Evolutionary conservation across 2,329 filamentous ascomycete genomes (phyloP).

Genomic region (Metarhizium brunneum): DNA sequence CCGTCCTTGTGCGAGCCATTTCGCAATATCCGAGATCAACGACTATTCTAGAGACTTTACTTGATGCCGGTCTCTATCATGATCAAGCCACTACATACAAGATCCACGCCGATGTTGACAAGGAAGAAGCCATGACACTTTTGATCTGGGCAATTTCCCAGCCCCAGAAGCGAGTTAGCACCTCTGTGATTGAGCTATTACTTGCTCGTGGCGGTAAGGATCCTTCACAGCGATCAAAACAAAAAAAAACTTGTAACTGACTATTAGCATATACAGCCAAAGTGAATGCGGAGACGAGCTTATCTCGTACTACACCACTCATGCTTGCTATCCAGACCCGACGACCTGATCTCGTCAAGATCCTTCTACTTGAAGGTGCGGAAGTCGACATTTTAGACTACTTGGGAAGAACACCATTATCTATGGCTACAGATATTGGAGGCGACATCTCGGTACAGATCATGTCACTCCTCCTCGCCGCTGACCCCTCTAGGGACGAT

Average conservation of each 20-base stretch:
- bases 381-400: conserved; percentile 50
- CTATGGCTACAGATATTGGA: conserved; percentile 47
- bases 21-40: conserved; percentile 45
- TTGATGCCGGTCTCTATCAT: conserved; percentile 51
- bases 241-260: conserved; percentile 1
- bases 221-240: background rate
- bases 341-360: conserved; percentile 47
- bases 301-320: conserved; percentile 46
- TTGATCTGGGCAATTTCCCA: conserved; percentile 54
- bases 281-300: conserved; percentile 43
- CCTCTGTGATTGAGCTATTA: conserved; percentile 45
- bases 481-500: conserved; percentile 50
- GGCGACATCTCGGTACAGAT: conserved; percentile 44
- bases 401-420: conserved; percentile 48
- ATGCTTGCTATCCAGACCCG: conserved; percentile 48
- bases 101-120: conserved; percentile 35
- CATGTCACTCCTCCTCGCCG: conserved; percentile 44
- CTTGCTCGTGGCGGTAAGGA: conserved; percentile 34
- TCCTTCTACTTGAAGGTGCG: conserved; percentile 47
- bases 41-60: conserved; percentile 39
- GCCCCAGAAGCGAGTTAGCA: conserved; percentile 53
- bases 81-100: conserved; percentile 39
- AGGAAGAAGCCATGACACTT: conserved; percentile 46
- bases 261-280: conserved; percentile 32
- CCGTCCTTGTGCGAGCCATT: conserved; percentile 43